Evolutionary conservation across 2,329 filamentous ascomycete genomes (phyloP), one percentile per base, ranked within the genome.

Genomic region (Penicillium freii): DNA sequence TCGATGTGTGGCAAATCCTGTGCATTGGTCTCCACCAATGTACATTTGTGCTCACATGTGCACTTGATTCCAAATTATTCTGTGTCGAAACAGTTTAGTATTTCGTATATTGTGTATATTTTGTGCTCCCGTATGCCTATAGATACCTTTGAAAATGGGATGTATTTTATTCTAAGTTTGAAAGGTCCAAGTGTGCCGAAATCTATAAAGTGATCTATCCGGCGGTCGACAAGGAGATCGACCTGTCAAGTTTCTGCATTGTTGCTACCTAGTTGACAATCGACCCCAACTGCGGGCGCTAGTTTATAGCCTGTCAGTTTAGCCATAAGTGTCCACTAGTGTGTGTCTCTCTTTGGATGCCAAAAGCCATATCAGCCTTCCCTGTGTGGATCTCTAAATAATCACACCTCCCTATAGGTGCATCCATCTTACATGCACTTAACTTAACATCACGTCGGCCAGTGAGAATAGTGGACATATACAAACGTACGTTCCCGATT

Each of bases 1-100:
- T 62, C 54, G 55, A 61, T 60, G 44, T 52, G 62, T 63, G 61
- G 58, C 56, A 11, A 64, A n/a, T 15, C 34, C 2, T 10, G 34
- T 56, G 56, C 47, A 52, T 56, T 55, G 44, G 33, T 7, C 40
- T 15, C 46, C 46, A 43, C 52, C 11, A 7, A 43, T 31, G 36
- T 36, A 52, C 39, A 23, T 27, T 27, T 19, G 29, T 45, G 25
- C 33, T 21, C 25, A 54, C 25, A 31, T 56, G 31, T 54, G 54
- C 44, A 57, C 27, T 29, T 8, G 25, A 57, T 60, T 59, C 33
- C 54, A 60, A 57, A 57, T 57, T 19, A n/a, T 39, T 1, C 10
- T 42, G 13, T 15, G 34, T 15, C 33, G 36, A 51, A 9, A 51
- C 48, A 23, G 23, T 51, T 23, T 5, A 4, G 7, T 33, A 15